Evolutionary conservation across 2,329 filamentous ascomycete species (phyloP).

Genomic region (Scedosporium boydii): DNA sequence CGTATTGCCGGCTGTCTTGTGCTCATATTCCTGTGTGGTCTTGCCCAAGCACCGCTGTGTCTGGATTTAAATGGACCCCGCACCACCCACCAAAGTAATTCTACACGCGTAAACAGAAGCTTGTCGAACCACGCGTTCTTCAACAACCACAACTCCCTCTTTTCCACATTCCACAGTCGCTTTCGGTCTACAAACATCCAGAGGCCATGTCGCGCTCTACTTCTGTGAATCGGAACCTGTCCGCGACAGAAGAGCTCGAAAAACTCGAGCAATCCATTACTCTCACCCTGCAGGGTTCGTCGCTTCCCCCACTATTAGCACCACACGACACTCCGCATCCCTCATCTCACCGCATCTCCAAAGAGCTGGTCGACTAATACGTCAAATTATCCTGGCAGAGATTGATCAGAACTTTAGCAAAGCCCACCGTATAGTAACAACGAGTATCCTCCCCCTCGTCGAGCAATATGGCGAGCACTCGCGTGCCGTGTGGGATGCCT

Average conservation of each 20-base stretch:
- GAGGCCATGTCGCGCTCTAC: conserved; percentile 38
- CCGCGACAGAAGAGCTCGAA: conserved; percentile 90
- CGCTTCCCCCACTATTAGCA: neutral
- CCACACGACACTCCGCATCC: neutral
- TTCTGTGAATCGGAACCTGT: conserved; percentile 48
- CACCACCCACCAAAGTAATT: neutral
- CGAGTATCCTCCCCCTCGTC: conserved; percentile 83
- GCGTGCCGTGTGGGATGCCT: conserved; percentile 89
- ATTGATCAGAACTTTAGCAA: conserved; percentile 98
- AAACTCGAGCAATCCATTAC: conserved; percentile 95
- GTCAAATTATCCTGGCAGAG: conserved; percentile 43
- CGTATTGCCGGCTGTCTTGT: no score
- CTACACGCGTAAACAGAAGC: neutral
- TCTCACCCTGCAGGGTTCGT: conserved; percentile 76
- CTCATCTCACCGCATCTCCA: neutral
- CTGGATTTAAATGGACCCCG: neutral
- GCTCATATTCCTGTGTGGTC: no score
- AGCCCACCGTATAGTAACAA: conserved; percentile 90
- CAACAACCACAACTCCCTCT: neutral
- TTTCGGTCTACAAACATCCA: neutral
- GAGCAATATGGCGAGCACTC: conserved; percentile 95
- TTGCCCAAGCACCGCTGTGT: neutral
- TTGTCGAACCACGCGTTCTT: conserved; percentile 5
- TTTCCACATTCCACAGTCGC: neutral
- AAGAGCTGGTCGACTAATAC: no score